Evolutionary conservation across 1,284 basidiomycete species (phyloP).

Genomic region (Marasmius fiardii): DNA sequence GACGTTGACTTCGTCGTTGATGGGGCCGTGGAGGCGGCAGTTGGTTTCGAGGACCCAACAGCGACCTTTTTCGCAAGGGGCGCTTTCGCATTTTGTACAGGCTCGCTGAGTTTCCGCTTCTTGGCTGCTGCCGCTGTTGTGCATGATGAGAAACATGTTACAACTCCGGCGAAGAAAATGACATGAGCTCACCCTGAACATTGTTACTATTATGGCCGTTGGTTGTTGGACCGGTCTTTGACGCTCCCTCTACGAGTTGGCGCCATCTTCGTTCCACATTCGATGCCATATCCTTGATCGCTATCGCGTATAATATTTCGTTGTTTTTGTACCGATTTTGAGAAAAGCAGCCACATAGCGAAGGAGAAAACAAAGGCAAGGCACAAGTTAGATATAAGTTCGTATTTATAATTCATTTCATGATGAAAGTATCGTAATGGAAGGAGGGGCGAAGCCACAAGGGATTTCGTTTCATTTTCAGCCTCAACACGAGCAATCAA

Average conservation of each 20-base stretch:
- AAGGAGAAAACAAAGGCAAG: constrained; percentile 33
- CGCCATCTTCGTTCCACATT: constrained; percentile 83
- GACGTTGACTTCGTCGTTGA: constrained; percentile 14
- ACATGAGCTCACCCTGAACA: constrained; percentile 68
- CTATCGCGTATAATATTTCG: constrained; percentile 37
- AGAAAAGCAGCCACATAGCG: not conserved
- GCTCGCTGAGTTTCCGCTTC: constrained; percentile 61
- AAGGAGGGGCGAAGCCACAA: constrained; percentile 3
- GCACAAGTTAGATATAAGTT: constrained; percentile 71
- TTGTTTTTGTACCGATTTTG: constrained; percentile 1
- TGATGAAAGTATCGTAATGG: constrained; percentile 9
- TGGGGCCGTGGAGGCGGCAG: constrained; percentile 40
- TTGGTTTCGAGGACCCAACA: constrained; percentile 40
- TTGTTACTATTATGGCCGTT: constrained; percentile 44
- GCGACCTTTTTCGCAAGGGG: constrained; percentile 66
- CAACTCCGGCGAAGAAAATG: constrained; percentile 32
- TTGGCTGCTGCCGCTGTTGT: constrained; percentile 59
- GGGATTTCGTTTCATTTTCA: constrained; percentile 4
- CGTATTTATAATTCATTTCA: constrained; percentile 14
- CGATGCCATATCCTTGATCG: constrained; percentile 86
- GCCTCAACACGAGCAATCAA: constrained; percentile 8
- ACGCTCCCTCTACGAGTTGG: constrained; percentile 27
- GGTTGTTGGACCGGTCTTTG: constrained; percentile 18
- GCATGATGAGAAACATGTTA: constrained; percentile 12
- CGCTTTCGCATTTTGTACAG: constrained; percentile 43